phyloP scores from a whole-genome alignment of 768 basidiomycete species.

The Termitomyces titanicus region DNA sequence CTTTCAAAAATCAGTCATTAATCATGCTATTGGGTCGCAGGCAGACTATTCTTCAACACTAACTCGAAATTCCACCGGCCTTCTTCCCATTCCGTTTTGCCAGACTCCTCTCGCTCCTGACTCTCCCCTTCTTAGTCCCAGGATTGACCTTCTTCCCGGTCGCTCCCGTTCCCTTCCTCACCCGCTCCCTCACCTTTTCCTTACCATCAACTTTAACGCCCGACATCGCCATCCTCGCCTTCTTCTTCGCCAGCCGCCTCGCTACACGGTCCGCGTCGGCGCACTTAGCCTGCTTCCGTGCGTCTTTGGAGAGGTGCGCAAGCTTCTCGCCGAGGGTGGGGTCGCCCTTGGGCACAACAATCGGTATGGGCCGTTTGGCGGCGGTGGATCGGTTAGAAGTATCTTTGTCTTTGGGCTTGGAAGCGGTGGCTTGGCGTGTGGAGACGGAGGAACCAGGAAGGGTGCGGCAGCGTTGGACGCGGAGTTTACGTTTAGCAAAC shows the following conservation, averaged over 20 bases:
- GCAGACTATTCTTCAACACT: neutral
- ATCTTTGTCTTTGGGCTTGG: constrained; percentile 18
- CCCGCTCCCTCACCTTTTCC: constrained; percentile 44
- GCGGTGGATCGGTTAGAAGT: constrained; percentile 10
- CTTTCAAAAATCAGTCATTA: no score
- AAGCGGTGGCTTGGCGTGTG: constrained; percentile 19
- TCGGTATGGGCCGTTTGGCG: constrained; percentile 12
- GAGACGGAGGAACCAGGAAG: constrained; percentile 36
- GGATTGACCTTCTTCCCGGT: constrained; percentile 29
- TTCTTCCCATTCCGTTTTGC: constrained; percentile 60
- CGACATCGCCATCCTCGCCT: constrained; percentile 53
- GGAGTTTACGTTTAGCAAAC: constrained; percentile 89
- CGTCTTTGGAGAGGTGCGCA: constrained; percentile 75
- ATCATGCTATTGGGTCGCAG: no score
- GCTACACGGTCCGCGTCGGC: constrained; percentile 77
- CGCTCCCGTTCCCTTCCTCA: constrained; percentile 31
- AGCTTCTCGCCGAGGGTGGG: constrained; percentile 78
- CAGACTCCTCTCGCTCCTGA: constrained; percentile 51
- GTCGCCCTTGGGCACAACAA: constrained; percentile 70
- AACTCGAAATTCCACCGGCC: constrained; percentile 18
- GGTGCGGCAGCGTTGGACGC: constrained; percentile 90
- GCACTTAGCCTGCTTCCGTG: constrained; percentile 80
- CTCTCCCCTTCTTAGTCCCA: constrained; percentile 42
- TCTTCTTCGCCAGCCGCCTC: constrained; percentile 88
- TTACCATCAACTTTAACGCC: constrained; percentile 32